A percentile compares a stretch with the other conserved stretches of the same genome.
Conservation (phyloP, 108 stramenopile genomes). For the Nitzschia putrida region DNA sequence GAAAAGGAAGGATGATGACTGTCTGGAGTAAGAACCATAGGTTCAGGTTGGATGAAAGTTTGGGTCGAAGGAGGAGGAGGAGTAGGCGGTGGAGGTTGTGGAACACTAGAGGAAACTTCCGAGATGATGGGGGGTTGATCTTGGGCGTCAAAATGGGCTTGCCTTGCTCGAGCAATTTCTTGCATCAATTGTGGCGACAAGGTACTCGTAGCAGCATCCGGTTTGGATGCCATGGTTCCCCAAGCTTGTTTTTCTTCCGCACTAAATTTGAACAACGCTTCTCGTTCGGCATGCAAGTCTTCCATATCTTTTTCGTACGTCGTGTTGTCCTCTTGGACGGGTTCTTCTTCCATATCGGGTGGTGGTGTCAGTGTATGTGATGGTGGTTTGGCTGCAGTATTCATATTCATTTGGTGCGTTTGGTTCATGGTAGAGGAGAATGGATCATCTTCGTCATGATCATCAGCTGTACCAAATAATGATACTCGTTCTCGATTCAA, state of each 20-base stretch:
- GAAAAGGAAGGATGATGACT: slow-evolving; percentile 49
- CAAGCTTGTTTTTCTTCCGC: slow-evolving; percentile 67
- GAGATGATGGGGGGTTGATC: neutral
- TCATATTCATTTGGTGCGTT: neutral
- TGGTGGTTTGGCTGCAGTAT: neutral
- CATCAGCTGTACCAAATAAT: slow-evolving; percentile 9
- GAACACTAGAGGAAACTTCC: too few species aligned
- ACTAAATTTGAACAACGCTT: slow-evolving; percentile 66
- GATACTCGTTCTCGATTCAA: slow-evolving; percentile 25
- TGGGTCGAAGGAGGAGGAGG: neutral
- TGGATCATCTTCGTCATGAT: neutral
- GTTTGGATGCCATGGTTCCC: slow-evolving; percentile 29
- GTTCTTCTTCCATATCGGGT: neutral
- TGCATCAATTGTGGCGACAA: slow-evolving; percentile 23
- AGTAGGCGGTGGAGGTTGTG: neutral
- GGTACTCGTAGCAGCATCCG: neutral
- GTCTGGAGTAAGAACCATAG: neutral
- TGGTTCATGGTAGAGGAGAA: neutral
- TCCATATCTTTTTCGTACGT: slow-evolving; percentile 34
- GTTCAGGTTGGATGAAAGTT: neutral
- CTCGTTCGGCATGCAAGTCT: slow-evolving; percentile 59
- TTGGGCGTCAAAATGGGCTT: neutral
- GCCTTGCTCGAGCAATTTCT: slow-evolving; percentile 28
- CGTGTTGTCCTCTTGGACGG: neutral
- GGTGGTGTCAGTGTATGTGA: too few species aligned